Conservation (phyloP, 768 basidiomycete species). For the Lepiota brunneoincarnata region DNA sequence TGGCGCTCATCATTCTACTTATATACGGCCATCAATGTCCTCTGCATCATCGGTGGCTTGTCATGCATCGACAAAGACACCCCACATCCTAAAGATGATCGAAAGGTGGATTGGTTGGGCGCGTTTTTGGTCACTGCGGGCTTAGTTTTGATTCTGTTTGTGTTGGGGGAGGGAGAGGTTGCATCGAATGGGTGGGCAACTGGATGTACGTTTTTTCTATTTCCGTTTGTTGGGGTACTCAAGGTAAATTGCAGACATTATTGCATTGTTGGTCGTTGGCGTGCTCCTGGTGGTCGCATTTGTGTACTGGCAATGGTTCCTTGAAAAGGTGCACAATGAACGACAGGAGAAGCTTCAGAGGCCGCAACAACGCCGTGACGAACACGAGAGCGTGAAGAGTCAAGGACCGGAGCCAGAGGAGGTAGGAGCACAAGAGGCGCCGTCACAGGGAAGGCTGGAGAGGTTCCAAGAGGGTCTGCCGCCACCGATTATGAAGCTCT, state of each 20-base stretch:
- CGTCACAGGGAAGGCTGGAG: background rate
- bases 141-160: slow-evolving; percentile 69
- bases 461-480: slow-evolving; percentile 23
- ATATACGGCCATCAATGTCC: slow-evolving; percentile 50
- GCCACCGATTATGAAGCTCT: slow-evolving; percentile 64
- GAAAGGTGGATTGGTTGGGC: slow-evolving; percentile 76
- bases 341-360: too few relatives aligned
- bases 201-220: slow-evolving; percentile 20
- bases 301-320: slow-evolving; percentile 60
- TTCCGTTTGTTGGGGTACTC: slow-evolving; percentile 17
- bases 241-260: slow-evolving; percentile 54
- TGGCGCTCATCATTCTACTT: slow-evolving; percentile 72
- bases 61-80: slow-evolving; percentile 62
- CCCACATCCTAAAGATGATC: slow-evolving; percentile 36
- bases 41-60: slow-evolving; percentile 51
- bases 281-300: slow-evolving; percentile 55
- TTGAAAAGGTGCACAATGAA: slow-evolving; percentile 43
- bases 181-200: slow-evolving; percentile 63
- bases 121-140: slow-evolving; percentile 61
- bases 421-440: background rate
- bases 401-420: background rate
- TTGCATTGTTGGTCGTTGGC: slow-evolving; percentile 63
- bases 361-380: too few relatives aligned
- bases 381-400: slow-evolving; percentile 16
- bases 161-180: slow-evolving; percentile 62